Evolutionary conservation across 129 eudicot genomes (phyloP).

Genomic region (Daucus carota): DNA sequence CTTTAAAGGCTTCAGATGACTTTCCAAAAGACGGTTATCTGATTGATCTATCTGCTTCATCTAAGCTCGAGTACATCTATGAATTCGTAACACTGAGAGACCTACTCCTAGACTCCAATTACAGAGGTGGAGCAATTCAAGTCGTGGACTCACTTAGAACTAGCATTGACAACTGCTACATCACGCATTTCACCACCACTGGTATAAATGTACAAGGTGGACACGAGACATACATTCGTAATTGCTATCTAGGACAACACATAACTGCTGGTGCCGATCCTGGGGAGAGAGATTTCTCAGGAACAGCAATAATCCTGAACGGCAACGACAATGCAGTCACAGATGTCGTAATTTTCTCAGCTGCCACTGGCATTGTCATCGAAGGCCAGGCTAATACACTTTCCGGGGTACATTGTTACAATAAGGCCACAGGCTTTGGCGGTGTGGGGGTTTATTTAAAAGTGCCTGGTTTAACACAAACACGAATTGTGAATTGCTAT

Average conservation of each 20-base stretch:
- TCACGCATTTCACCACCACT: conserved; percentile 58
- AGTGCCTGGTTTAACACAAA: conserved; percentile 69
- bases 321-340: conserved; percentile 83
- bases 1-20: conserved; percentile 56
- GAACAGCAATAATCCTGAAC: conserved; percentile 53
- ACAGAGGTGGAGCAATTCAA: conserved; percentile 72
- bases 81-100: conserved; percentile 69
- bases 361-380: conserved; percentile 52
- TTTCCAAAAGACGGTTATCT: conserved; percentile 55
- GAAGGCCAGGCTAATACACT: conserved; percentile 72
- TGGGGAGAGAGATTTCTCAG: conserved; percentile 53
- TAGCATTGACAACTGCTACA: conserved; percentile 71
- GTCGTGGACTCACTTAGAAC: conserved; percentile 60
- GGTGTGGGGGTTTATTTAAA: conserved; percentile 69
- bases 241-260: conserved; percentile 73
- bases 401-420: conserved; percentile 86
- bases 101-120: conserved; percentile 63
- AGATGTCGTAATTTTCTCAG: conserved; percentile 80
- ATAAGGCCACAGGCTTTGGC: conserved; percentile 84
- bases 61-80: conserved; percentile 25
- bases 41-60: conserved; percentile 52
- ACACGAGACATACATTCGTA: conserved; percentile 75
- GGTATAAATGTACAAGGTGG: conserved; percentile 73
- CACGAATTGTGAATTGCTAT: conserved; percentile 67
- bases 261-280: conserved; percentile 70